Conservation (phyloP, 2,329 filamentous ascomycete genomes). For the Incumbomyces delicatus region DNA sequence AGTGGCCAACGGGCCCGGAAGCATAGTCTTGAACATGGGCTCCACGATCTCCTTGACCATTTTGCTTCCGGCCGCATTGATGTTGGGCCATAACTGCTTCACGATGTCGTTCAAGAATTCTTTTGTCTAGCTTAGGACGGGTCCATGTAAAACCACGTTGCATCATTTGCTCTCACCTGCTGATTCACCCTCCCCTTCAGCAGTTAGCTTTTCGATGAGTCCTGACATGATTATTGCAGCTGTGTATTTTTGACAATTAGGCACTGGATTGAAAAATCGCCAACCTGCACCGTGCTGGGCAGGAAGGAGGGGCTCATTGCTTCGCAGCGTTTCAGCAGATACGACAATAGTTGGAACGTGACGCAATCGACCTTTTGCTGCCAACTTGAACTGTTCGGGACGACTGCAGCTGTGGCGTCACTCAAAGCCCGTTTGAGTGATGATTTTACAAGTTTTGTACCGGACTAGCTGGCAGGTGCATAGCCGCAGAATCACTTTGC, state of each 20-base stretch:
- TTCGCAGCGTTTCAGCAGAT: background rate
- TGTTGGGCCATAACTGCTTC: constrained; percentile 15
- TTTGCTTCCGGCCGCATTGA: constrained; percentile 15
- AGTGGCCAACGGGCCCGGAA: constrained; percentile 13
- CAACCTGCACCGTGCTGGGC: no score
- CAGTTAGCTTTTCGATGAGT: constrained; percentile 14
- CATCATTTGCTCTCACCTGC: constrained; percentile 7
- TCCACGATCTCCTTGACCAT: constrained; percentile 18
- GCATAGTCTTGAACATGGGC: constrained; percentile 18
- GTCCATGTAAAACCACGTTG: background rate
- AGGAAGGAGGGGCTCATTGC: no score
- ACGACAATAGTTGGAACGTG: background rate
- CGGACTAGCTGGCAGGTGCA: no score
- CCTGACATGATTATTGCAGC: constrained; percentile 11
- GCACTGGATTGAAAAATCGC: no score
- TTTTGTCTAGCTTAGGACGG: constrained; percentile 11
- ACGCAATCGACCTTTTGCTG: background rate
- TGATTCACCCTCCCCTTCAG: constrained; percentile 14
- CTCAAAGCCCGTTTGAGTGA: no score
- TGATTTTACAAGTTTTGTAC: no score
- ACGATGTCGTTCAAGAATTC: constrained; percentile 16
- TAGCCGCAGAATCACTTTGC: no score
- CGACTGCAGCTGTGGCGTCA: no score
- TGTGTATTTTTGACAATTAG: background rate
- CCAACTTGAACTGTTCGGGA: background rate